Conservation (phyloP, 345 rosid species). For the Linum tenue region DNA sequence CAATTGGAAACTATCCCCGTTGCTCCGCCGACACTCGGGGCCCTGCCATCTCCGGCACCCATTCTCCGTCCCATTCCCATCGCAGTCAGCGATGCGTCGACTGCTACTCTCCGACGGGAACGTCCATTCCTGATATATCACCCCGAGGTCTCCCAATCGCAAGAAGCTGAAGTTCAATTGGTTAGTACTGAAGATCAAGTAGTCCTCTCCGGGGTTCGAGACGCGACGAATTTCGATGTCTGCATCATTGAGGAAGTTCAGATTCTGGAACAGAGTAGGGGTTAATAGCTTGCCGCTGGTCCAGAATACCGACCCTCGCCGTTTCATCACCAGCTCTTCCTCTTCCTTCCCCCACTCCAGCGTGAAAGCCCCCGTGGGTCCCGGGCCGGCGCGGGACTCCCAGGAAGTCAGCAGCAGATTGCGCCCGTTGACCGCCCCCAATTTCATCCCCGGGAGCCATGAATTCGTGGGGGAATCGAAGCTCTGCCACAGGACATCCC, state of each 20-base stretch:
- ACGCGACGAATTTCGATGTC: background rate
- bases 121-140: background rate
- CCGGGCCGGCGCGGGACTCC: background rate
- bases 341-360: conserved; percentile 10
- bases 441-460: conserved; percentile 9
- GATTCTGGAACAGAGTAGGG: background rate
- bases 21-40: background rate
- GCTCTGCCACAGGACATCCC: too few relatives aligned
- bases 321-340: background rate
- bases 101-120: background rate
- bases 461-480: conserved; percentile 10
- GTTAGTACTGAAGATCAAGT: background rate
- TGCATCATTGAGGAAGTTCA: background rate
- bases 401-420: background rate
- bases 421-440: background rate
- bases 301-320: conserved; percentile 5
- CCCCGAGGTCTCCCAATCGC: background rate
- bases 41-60: too few relatives aligned
- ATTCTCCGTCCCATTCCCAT: background rate
- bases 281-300: background rate
- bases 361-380: conserved; percentile 1
- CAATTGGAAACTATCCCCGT: background rate
- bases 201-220: conserved; percentile 2
- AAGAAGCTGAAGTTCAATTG: background rate
- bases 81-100: background rate